Evolutionary conservation across 2,329 filamentous ascomycete species (phyloP), one percentile per base, ranked within the genome.

Genomic region (Hypoxylon sp.): DNA sequence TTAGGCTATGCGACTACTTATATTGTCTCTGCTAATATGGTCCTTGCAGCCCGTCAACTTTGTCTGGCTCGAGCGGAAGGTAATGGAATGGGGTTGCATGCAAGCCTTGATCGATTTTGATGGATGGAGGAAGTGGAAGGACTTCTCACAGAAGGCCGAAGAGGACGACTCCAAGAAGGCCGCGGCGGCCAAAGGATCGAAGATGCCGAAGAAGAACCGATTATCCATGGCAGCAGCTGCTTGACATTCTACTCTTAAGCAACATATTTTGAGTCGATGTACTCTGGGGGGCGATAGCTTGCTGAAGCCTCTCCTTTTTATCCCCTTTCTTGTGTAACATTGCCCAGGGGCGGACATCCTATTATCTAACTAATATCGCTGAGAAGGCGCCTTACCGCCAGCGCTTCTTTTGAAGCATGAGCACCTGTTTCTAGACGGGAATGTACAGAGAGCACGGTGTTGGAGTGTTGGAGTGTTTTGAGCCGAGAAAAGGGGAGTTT

Each of bases 51-150:
- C 96, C 19, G 95, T 99, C 73, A 97, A 97, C 79, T 98, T 98
- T 78, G 92, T 97, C 66, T 99, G 95, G 94, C 88, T 99, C 26
- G 94, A 98, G 80, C 90, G 95, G 64, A 99, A 99, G 80, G 94
- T 98, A 74, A 98, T 97, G 82, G 96, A 99, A 85, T 99, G 96
- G 96, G 96, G 96, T 63, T 98, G 96, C 83, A 99, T 99, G 96
- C 96, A 98, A 83, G 96, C 96, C 9, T 87, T 99, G 24, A 98
- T 99, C 76, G 96, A 99, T 83, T 98, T 96, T 78, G 95, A 98
- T 79, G 96, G 96, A 68, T 99, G 96, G 96, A 89, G 94, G 61
- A 94, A 94, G 80, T 99, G 96, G 96, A 97, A 97, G 80, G 93
- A 96, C 76, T 95, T 93, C 77, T 84, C 83, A 8, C 83, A 85